Evolutionary conservation across 2,329 filamentous ascomycete species (phyloP).

Genomic region (Clathrospora elynae): DNA sequence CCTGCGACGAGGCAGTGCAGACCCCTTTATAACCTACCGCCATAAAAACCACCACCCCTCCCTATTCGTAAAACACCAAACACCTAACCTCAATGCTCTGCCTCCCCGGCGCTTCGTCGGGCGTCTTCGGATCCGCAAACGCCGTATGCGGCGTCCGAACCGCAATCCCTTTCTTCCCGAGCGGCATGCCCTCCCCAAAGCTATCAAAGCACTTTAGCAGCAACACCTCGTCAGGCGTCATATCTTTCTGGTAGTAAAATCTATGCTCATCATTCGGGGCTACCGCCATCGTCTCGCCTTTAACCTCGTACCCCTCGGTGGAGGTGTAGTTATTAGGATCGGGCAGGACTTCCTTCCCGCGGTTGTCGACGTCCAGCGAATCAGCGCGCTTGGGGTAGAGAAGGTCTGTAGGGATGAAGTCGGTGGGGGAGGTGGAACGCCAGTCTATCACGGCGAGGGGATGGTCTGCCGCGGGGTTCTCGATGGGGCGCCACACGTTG

Average conservation of each 20-base stretch:
- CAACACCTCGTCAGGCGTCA: conserved; percentile 63
- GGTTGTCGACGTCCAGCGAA: conserved; percentile 56
- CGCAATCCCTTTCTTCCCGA: conserved; percentile 49
- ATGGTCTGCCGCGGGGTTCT: conserved; percentile 65
- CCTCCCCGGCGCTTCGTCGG: conserved; percentile 55
- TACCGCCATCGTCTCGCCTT: conserved; percentile 67
- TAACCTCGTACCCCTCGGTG: conserved; percentile 65
- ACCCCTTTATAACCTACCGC: too few relatives aligned
- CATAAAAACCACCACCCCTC: too few relatives aligned
- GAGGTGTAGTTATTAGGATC: conserved; percentile 54
- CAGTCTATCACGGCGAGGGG: conserved; percentile 73
- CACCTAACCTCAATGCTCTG: conserved; percentile 70
- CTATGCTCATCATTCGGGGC: conserved; percentile 62
- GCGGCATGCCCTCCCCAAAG: conserved; percentile 50
- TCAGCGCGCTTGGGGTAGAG: conserved; percentile 60
- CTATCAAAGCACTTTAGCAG: conserved; percentile 59
- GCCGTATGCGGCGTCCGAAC: conserved; percentile 70
- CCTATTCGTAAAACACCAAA: conserved; percentile 63
- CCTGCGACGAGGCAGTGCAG: too few relatives aligned
- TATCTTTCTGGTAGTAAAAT: conserved; percentile 71
- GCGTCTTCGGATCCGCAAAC: conserved; percentile 58
- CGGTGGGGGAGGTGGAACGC: conserved; percentile 60
- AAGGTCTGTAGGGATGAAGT: conserved; percentile 66
- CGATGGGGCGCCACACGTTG: conserved; percentile 73
- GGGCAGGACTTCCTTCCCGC: conserved; percentile 63